These are phyloP conservation scores for Vicia sativa DNA, from an alignment of 306 rosid species.

Conservation along the genomic window DNA sequence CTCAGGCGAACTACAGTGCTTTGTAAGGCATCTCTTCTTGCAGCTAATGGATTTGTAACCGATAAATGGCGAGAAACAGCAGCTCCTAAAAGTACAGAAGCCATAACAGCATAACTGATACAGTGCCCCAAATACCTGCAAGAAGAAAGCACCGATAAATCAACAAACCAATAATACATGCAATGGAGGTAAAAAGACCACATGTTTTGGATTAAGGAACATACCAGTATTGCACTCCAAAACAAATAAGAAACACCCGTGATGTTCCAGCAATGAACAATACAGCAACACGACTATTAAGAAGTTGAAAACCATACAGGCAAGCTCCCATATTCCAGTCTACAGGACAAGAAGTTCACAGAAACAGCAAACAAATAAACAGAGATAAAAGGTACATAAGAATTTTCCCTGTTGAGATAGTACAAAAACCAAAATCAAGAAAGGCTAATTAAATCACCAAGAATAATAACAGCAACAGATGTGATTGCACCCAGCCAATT, in stretches of 20 bases:
- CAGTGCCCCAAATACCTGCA: constrained; percentile 98
- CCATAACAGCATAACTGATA: constrained; percentile 97
- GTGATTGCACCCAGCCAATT: constrained; percentile 97
- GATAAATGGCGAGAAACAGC: constrained; percentile 97
- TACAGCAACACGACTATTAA: constrained; percentile 85
- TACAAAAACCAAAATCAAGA: constrained; percentile 25
- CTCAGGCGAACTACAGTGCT: constrained; percentile 96
- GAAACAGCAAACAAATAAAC: constrained; percentile 26
- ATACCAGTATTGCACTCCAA: constrained; percentile 96
- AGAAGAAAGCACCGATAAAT: constrained; percentile 30
- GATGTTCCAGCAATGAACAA: constrained; percentile 93
- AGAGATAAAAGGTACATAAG: constrained; percentile 28
- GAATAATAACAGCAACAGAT: constrained; percentile 93
- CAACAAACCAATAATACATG: constrained; percentile 41
- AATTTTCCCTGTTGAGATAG: constrained; percentile 15
- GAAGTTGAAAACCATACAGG: constrained; percentile 93
- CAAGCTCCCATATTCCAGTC: constrained; percentile 99
- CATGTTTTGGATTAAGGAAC: constrained; percentile 40
- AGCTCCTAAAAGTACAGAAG: constrained; percentile 89
- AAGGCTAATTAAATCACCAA: constrained; percentile 58
- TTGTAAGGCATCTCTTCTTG: constrained; percentile 97
- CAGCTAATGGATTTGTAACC: constrained; percentile 84
- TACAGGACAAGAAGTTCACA: constrained; percentile 46
- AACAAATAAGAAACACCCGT: constrained; percentile 95
- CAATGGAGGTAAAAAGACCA: constrained; percentile 4